Evolutionary conservation across 495 filamentous ascomycete species (phyloP), one percentile per base, ranked within the genome.

Genomic region (Lophiotrema nucula): DNA sequence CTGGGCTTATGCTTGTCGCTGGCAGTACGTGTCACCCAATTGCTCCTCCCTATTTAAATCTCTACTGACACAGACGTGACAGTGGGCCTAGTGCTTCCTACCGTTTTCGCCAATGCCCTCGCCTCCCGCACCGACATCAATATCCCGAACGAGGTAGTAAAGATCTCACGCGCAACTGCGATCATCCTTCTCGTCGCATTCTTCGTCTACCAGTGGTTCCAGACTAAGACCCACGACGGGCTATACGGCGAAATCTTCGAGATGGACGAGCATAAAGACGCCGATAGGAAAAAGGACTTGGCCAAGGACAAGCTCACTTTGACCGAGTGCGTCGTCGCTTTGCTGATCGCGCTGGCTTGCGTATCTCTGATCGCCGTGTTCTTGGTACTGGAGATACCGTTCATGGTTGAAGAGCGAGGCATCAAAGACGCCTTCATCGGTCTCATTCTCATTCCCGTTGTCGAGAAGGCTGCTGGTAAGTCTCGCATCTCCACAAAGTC

Each of bases 351-450:
- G 1, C 75, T 96, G 16, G 72, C 85, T 0, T 86, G 84, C 48
- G 92, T 97, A 19, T 82, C 85, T 23, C 70, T 96, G 68, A 88
- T 90, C 44, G 87, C 92, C 25, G 82, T 92, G 13, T 87, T 88
- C 67, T 74, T 97, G 28, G 92, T 97, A 38, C 74, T 84, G 48
- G 78, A 95, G 60, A 96, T 97, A 59, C 78, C 85, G 45, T 79
- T 70, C 62, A 84, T 97, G 10, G 90, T 95, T 15, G 35, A 67
- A 4, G 73, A 83, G 35, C 76, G 76, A 16, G 69, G 78, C 41
- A 78, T 97, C 16, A 85, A 81, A 1, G 92, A 97, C 65, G 83
- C 57, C 16, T 72, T 72, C 56, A 61, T 73, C 19, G 73, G 72
- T 47, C 59, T 75, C 24, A 78, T 78, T 47, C 75, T 90, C 2